Evolutionary conservation across 148 eudicot genomes (phyloP).

Genomic region (Heliosperma pusillum): DNA sequence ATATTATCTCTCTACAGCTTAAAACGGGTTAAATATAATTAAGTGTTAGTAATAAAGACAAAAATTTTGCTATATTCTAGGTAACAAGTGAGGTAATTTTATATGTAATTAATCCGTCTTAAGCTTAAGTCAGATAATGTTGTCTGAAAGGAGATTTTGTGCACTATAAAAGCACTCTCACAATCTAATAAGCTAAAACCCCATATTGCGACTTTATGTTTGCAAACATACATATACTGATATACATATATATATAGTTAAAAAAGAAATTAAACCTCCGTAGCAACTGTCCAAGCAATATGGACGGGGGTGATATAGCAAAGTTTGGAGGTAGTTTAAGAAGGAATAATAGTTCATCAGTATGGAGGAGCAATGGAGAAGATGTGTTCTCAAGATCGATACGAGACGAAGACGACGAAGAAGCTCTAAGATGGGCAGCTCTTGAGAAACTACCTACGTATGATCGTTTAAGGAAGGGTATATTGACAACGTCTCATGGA

Average conservation of each 20-base stretch:
- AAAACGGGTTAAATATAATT: no score
- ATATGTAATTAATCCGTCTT: no score
- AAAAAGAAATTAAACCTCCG: no score
- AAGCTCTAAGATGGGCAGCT: slow-evolving; percentile 59
- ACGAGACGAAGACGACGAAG: slow-evolving; percentile 56
- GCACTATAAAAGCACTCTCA: neutral
- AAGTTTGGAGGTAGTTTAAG: slow-evolving; percentile 34
- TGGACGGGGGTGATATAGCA: slow-evolving; percentile 25
- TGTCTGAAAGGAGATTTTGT: neutral
- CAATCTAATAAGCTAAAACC: no score
- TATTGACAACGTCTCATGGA: slow-evolving; percentile 42
- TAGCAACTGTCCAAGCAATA: neutral
- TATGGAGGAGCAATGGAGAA: slow-evolving; percentile 35
- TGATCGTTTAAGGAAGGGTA: slow-evolving; percentile 51
- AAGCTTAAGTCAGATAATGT: no score
- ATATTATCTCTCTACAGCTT: no score
- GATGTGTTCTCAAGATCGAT: slow-evolving; percentile 42
- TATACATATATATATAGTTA: no score
- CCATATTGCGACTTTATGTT: no score
- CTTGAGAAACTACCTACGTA: slow-evolving; percentile 59
- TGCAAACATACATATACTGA: no score
- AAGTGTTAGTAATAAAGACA: no score
- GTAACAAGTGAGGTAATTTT: no score
- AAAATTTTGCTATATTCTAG: no score
- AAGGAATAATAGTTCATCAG: slow-evolving; percentile 30